These are phyloP conservation scores for Sicyos edulis DNA, from an alignment of 306 rosid species.

Conservation along the genomic window DNA sequence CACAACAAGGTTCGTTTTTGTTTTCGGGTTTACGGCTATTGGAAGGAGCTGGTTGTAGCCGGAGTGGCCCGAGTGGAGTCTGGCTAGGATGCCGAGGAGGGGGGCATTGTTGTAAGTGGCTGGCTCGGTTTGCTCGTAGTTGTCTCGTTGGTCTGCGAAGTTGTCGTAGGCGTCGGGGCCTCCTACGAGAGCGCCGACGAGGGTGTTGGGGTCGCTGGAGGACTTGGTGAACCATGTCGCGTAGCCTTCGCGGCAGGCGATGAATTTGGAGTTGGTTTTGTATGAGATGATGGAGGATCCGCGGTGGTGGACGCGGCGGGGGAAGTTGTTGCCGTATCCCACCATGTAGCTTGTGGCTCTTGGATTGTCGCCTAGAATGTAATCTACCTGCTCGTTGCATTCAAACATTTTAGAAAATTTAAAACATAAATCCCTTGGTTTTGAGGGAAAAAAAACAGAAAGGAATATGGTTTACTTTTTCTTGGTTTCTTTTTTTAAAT, in stretches of 20 bases:
- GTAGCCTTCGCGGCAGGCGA: slow-evolving; percentile 84
- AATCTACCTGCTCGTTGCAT: slow-evolving; percentile 52
- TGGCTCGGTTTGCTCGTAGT: slow-evolving; percentile 94
- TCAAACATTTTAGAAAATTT: neutral
- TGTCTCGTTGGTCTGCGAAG: slow-evolving; percentile 89
- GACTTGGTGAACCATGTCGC: slow-evolving; percentile 80
- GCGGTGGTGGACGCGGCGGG: slow-evolving; percentile 78
- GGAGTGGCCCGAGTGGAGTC: slow-evolving; percentile 56
- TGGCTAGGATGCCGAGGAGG: slow-evolving; percentile 71
- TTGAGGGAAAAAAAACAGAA: too few relatives aligned
- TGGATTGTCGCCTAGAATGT: slow-evolving; percentile 93
- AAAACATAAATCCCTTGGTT: too few relatives aligned
- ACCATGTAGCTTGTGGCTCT: slow-evolving; percentile 95
- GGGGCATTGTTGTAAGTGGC: slow-evolving; percentile 99
- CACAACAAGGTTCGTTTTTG: slow-evolving; percentile 33
- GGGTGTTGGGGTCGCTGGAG: slow-evolving; percentile 68
- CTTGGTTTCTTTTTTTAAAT: too few relatives aligned
- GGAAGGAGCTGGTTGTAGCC: slow-evolving; percentile 83
- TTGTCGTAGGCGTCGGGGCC: slow-evolving; percentile 99
- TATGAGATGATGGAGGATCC: slow-evolving; percentile 52
- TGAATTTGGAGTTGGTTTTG: slow-evolving; percentile 59
- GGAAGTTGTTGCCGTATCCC: slow-evolving; percentile 84
- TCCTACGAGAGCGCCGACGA: slow-evolving; percentile 83
- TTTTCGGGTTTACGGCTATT: too few relatives aligned
- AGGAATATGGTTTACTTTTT: too few relatives aligned